Evolutionary conservation across 2,329 filamentous ascomycete genomes (phyloP).

Genomic region (Sordariomycetes sp.): DNA sequence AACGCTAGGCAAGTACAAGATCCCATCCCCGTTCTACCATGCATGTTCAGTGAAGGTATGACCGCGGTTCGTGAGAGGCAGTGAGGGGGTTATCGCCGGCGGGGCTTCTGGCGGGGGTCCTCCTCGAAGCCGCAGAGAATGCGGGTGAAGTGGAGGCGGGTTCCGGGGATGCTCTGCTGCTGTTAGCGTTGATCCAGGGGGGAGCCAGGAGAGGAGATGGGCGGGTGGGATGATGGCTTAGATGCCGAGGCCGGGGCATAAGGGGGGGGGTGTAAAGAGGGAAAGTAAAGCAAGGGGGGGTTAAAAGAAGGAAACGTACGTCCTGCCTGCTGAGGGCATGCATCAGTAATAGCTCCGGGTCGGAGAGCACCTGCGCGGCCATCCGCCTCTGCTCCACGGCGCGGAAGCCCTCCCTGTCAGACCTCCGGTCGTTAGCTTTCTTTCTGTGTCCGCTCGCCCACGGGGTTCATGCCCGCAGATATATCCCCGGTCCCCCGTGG

Average conservation of each 20-base stretch:
- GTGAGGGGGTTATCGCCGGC: neutral
- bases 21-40: too few relatives aligned
- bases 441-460: neutral
- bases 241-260: neutral
- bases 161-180: slow-evolving; percentile 41
- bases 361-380: slow-evolving; percentile 43
- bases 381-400: slow-evolving; percentile 32
- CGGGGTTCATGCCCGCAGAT: neutral
- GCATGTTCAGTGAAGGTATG: too few relatives aligned
- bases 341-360: slow-evolving; percentile 48
- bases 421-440: neutral
- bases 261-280: neutral
- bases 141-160: slow-evolving; percentile 43
- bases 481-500: neutral
- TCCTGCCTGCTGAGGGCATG: slow-evolving; percentile 42
- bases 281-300: neutral
- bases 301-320: slow-evolving; percentile 24
- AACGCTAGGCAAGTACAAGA: too few relatives aligned
- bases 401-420: slow-evolving; percentile 27
- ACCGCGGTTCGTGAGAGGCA: neutral
- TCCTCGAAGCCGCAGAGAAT: slow-evolving; percentile 40
- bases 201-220: neutral
- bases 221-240: too few relatives aligned
- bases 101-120: neutral
- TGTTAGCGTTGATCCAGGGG: neutral